phyloP scores from a whole-genome alignment of 352 stramenopile species.

The Globisporangium orthogonon region DNA sequence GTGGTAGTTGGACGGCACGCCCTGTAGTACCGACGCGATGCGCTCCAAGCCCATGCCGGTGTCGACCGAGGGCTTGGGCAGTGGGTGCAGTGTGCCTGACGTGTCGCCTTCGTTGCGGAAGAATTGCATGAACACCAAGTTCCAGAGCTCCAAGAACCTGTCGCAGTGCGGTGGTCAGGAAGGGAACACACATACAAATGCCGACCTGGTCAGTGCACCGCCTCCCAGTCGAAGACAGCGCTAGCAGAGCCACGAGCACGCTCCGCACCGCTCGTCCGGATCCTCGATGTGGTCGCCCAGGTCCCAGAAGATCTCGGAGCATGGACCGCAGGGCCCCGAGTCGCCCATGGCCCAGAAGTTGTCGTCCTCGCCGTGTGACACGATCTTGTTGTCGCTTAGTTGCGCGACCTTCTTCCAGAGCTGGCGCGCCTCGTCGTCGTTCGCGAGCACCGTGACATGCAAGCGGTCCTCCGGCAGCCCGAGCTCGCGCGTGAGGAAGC shows the following conservation, averaged over 20 bases:
- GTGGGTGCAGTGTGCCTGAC: conserved; percentile 51
- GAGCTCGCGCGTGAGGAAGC: conserved; percentile 91
- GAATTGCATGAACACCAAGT: conserved; percentile 98
- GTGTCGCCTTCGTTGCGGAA: conserved; percentile 81
- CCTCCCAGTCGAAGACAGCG: conserved; percentile 19
- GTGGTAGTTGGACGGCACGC: conserved; percentile 94
- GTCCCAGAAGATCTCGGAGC: conserved; percentile 95
- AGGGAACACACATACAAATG: conserved; percentile 13
- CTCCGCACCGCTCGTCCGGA: conserved; percentile 47
- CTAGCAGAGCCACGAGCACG: conserved; percentile 39
- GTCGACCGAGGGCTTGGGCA: conserved; percentile 93
- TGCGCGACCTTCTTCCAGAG: conserved; percentile 55
- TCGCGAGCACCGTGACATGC: conserved; percentile 64
- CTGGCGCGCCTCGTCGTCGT: conserved; percentile 48
- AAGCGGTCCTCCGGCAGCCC: conserved; percentile 42
- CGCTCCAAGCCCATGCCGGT: conserved; percentile 97
- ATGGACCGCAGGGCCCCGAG: conserved; percentile 91
- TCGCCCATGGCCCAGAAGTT: conserved; percentile 98
- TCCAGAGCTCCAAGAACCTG: conserved; percentile 94
- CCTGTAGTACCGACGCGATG: conserved; percentile 93
- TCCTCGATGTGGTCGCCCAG: conserved; percentile 74
- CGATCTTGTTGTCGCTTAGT: conserved; percentile 42
- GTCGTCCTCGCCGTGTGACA: conserved; percentile 80
- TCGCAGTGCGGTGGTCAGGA: neutral
- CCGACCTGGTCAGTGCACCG: neutral